These are phyloP conservation scores for Bonnemaisonia californica DNA, from an alignment of 31 red algal species.

Conservation along the genomic window DNA sequence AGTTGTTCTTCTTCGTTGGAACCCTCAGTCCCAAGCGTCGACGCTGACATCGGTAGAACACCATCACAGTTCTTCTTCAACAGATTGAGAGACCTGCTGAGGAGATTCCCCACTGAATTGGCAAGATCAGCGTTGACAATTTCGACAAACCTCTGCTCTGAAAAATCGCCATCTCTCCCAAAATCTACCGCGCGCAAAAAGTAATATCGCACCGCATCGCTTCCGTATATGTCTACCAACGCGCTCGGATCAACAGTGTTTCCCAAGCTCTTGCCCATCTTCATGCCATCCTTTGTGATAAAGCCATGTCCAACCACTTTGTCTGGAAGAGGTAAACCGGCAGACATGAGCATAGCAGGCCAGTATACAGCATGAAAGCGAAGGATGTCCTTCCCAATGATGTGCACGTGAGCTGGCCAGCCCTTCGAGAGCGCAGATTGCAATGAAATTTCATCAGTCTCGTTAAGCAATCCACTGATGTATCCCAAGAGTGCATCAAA, in stretches of 20 bases:
- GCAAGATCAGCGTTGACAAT: conserved; percentile 94
- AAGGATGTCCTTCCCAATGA: conserved; percentile 99
- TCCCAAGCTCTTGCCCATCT: conserved; percentile 94
- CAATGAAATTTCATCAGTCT: conserved; percentile 55
- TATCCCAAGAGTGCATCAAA: conserved; percentile 99
- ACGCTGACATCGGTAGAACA: conserved; percentile 53
- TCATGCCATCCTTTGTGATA: conserved; percentile 97
- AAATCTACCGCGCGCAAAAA: conserved; percentile 90
- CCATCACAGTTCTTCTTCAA: conserved; percentile 77
- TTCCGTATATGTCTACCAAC: conserved; percentile 82
- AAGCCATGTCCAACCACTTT: conserved; percentile 94
- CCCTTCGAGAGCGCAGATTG: conserved; percentile 53
- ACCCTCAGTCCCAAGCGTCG: conserved; percentile 30
- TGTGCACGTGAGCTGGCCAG: conserved; percentile 96
- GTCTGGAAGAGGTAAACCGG: conserved; percentile 65
- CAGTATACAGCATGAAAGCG: conserved; percentile 99
- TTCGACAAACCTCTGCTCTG: conserved; percentile 69
- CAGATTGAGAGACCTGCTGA: conserved; percentile 84
- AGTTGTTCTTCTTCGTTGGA: conserved; percentile 27
- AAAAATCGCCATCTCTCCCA: conserved; percentile 96
- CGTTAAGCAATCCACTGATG: conserved; percentile 66
- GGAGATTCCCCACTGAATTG: conserved; percentile 91
- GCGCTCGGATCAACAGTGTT: conserved; percentile 86
- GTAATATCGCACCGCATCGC: conserved; percentile 94
- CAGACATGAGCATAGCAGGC: conserved; percentile 98